Evolutionary conservation across 2,329 filamentous ascomycete species (phyloP).

Genomic region (Aplosporella prunicola): DNA sequence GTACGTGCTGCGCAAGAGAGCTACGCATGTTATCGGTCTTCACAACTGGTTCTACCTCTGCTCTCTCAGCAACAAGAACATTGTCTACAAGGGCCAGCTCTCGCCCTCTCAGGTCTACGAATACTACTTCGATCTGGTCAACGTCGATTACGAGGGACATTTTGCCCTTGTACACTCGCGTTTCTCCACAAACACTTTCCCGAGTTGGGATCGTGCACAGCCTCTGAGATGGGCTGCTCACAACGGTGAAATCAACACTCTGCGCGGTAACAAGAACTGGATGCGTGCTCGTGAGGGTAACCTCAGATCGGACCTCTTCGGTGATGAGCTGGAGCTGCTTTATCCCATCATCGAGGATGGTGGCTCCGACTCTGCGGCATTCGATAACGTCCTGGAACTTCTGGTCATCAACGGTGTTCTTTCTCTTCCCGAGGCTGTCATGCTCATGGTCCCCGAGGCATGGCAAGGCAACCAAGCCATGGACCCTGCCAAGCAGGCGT

Average conservation of each 20-base stretch:
- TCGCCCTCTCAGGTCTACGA: conserved; percentile 93
- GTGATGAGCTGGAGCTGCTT: conserved; percentile 78
- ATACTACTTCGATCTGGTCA: conserved; percentile 95
- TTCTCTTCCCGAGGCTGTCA: conserved; percentile 89
- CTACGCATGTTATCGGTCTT: conserved; percentile 86
- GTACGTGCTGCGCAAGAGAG: conserved; percentile 87
- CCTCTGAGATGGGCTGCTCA: conserved; percentile 93
- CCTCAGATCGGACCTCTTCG: conserved; percentile 86
- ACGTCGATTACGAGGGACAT: conserved; percentile 93
- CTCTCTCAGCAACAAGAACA: conserved; percentile 94
- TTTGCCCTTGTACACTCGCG: conserved; percentile 95
- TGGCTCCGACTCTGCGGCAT: conserved; percentile 91
- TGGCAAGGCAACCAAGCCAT: conserved; percentile 92
- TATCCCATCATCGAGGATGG: conserved; percentile 96
- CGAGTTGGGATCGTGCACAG: conserved; percentile 95
- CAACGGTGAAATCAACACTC: conserved; percentile 97
- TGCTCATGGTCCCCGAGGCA: conserved; percentile 97
- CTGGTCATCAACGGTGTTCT: conserved; percentile 92
- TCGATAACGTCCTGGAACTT: conserved; percentile 92
- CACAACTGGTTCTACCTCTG: conserved; percentile 99
- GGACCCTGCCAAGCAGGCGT: conserved; percentile 91
- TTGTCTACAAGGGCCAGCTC: conserved; percentile 96
- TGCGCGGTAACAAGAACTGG: conserved; percentile 99
- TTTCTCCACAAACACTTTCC: conserved; percentile 97
- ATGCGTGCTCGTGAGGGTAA: conserved; percentile 95